A percentile compares a stretch with the other conserved stretches of the same genome.
Evolutionary conservation across 495 filamentous ascomycete genomes (phyloP).

Genomic region (Talaromyces borbonicus): DNA sequence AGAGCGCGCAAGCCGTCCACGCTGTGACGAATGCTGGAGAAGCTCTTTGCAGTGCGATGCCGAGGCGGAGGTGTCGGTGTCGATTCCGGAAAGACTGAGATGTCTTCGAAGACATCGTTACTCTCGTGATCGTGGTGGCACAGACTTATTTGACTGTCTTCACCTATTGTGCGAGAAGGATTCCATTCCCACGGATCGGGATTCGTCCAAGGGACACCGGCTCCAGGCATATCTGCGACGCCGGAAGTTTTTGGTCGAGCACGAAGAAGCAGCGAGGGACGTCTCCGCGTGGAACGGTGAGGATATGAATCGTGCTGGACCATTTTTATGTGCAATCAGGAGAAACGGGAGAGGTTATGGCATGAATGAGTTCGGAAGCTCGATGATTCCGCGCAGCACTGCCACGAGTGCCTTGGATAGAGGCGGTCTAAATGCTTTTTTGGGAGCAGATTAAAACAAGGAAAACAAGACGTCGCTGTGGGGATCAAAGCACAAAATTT

Average conservation of each 20-base stretch:
- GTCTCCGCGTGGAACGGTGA: slow-evolving; percentile 21
- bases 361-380: neutral
- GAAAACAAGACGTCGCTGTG: too few relatives aligned
- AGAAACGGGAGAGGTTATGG: neutral
- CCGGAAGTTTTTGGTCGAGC: slow-evolving; percentile 26
- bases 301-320: slow-evolving; percentile 23
- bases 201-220: slow-evolving; percentile 17
- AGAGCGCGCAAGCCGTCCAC: slow-evolving; percentile 37
- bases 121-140: slow-evolving; percentile 12
- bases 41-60: slow-evolving; percentile 33
- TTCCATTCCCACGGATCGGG: slow-evolving; percentile 16
- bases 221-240: slow-evolving; percentile 8
- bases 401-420: slow-evolving; percentile 5
- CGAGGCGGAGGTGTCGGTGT: too few relatives aligned
- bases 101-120: slow-evolving; percentile 26
- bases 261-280: slow-evolving; percentile 28
- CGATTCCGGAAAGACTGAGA: slow-evolving; percentile 25
- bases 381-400: too few relatives aligned
- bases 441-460: too few relatives aligned
- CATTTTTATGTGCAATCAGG: slow-evolving; percentile 20
- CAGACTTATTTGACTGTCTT: slow-evolving; percentile 3
- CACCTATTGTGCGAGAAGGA: slow-evolving; percentile 6
- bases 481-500: too few relatives aligned
- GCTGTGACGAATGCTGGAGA: slow-evolving; percentile 35
- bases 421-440: slow-evolving; percentile 4